Conservation (phyloP, 75 land plant species). For the Adiantum capillusveneris region DNA sequence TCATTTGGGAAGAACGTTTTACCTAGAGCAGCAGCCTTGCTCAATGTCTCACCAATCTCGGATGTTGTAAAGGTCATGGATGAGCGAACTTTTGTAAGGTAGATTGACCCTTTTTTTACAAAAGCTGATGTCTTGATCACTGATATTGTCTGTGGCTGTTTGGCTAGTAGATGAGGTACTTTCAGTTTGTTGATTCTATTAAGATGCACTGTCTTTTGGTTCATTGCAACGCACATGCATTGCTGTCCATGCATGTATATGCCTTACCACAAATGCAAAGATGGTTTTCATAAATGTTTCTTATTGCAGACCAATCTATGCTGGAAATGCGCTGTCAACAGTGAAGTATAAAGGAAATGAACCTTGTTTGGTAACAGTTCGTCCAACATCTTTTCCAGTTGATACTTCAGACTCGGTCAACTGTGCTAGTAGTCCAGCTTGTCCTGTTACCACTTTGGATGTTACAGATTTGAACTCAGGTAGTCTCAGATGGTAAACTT, state of each 20-base stretch:
- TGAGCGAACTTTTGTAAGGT: conserved; percentile 68
- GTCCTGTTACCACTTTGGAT: conserved; percentile 61
- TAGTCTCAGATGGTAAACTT: conserved; percentile 17
- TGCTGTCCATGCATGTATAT: too few relatives aligned
- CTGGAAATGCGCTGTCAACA: conserved; percentile 89
- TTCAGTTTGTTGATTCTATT: neutral
- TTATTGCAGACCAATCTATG: conserved; percentile 83
- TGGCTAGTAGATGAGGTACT: neutral
- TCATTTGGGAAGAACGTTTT: conserved; percentile 90
- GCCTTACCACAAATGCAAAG: too few relatives aligned
- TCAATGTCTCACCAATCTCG: conserved; percentile 87
- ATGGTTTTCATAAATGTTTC: neutral
- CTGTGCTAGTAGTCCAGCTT: conserved; percentile 19
- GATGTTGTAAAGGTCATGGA: conserved; percentile 66
- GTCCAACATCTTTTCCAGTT: conserved; percentile 74
- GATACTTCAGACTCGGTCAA: neutral
- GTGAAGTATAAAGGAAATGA: conserved; percentile 61
- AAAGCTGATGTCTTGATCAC: too few relatives aligned
- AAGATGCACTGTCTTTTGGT: too few relatives aligned
- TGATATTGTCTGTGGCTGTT: too few relatives aligned
- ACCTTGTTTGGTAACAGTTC: conserved; percentile 78
- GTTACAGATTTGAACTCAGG: conserved; percentile 67
- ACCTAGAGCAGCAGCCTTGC: conserved; percentile 85
- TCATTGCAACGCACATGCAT: too few relatives aligned
- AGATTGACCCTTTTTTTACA: too few relatives aligned